Conservation (phyloP, 805 yeast species). For the Maudiozyma barnettii region DNA sequence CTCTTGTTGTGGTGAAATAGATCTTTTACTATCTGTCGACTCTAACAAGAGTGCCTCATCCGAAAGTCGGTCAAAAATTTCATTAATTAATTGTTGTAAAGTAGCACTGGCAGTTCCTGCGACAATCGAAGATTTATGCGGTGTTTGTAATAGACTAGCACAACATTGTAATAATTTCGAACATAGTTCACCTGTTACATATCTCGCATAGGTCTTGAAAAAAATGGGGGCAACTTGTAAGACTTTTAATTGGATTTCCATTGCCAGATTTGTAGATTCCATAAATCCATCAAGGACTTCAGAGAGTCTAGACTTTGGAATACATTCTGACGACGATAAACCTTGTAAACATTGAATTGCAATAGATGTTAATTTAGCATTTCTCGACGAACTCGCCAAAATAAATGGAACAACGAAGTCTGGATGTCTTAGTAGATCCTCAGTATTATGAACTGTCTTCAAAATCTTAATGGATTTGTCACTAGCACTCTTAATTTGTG, state of each 20-base stretch:
- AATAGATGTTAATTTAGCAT: slow-evolving; percentile 60
- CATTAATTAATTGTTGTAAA: slow-evolving; percentile 70
- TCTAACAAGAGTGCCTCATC: neutral
- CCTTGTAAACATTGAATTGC: slow-evolving; percentile 65
- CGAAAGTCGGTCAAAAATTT: slow-evolving; percentile 60
- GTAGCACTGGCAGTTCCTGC: slow-evolving; percentile 90
- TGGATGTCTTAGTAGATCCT: slow-evolving; percentile 35
- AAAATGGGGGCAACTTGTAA: slow-evolving; percentile 74
- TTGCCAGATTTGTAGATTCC: slow-evolving; percentile 66
- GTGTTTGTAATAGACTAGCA: slow-evolving; percentile 51
- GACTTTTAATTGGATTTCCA: slow-evolving; percentile 78
- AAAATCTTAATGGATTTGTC: slow-evolving; percentile 44
- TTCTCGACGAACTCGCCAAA: slow-evolving; percentile 62
- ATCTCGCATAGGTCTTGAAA: slow-evolving; percentile 50
- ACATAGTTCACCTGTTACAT: slow-evolving; percentile 46
- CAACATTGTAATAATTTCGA: slow-evolving; percentile 58
- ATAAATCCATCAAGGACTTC: slow-evolving; percentile 56
- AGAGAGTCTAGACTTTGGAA: slow-evolving; percentile 45
- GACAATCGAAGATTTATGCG: slow-evolving; percentile 66
- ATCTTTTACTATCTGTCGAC: slow-evolving; percentile 16
- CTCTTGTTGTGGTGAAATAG: slow-evolving; percentile 15
- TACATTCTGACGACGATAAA: slow-evolving; percentile 42
- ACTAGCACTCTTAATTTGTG: slow-evolving; percentile 54
- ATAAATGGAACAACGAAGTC: slow-evolving; percentile 61
- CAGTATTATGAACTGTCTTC: slow-evolving; percentile 27